phyloP scores from a whole-genome alignment of 139 green algal genomes.

The Chlorella sp. region DNA sequence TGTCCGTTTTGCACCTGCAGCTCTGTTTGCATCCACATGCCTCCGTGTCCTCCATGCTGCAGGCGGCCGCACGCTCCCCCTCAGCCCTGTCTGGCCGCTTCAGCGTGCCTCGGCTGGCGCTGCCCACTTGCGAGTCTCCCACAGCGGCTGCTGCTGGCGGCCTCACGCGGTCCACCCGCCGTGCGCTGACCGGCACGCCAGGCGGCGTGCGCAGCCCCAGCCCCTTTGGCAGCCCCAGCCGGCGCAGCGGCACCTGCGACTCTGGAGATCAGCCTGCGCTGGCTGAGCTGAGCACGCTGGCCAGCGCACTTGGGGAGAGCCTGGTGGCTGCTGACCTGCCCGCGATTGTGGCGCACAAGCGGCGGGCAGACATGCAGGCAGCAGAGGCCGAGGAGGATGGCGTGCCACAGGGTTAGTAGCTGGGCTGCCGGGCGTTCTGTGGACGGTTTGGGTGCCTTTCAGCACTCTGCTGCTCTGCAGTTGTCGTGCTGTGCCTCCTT shows the following conservation, averaged over 20 bases:
- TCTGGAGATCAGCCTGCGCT: neutral
- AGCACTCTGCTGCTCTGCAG: neutral
- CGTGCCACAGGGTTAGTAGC: conserved; percentile 7
- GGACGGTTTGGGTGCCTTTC: neutral
- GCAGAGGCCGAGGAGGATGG: neutral
- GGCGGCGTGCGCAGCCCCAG: conserved; percentile 26
- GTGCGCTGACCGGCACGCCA: conserved; percentile 15
- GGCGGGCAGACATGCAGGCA: conserved; percentile 19
- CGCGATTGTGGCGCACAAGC: conserved; percentile 52
- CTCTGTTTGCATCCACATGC: neutral
- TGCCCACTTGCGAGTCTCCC: conserved; percentile 22
- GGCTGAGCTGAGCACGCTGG: conserved; percentile 46
- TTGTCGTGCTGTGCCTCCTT: no score
- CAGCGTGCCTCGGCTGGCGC: conserved; percentile 22
- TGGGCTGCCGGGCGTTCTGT: neutral
- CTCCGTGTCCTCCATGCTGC: neutral
- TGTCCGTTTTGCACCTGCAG: neutral
- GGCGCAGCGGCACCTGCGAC: neutral
- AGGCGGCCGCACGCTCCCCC: neutral
- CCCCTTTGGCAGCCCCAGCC: conserved; percentile 17
- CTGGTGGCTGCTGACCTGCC: conserved; percentile 55
- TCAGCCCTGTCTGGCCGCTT: conserved; percentile 27
- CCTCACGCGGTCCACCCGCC: conserved; percentile 45
- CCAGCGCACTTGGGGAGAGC: conserved; percentile 49
- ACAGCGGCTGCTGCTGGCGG: conserved; percentile 17